Conservation (phyloP, 2,329 filamentous ascomycete species). For the Escovopsis sp. region DNA sequence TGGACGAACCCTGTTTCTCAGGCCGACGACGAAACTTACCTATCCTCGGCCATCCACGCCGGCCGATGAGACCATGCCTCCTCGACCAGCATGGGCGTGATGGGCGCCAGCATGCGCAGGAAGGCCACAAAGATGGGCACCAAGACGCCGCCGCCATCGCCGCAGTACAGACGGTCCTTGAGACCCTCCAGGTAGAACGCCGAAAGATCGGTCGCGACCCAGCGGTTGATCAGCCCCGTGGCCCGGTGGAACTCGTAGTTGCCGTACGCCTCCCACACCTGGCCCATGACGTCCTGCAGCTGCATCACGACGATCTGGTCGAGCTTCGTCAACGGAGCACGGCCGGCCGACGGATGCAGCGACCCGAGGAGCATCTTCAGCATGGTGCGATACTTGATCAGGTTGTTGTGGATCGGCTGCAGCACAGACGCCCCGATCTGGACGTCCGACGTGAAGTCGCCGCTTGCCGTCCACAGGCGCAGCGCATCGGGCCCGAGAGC, state of each 20-base stretch:
- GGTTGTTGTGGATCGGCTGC: slow-evolving; percentile 55
- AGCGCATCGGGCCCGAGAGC: slow-evolving; percentile 75
- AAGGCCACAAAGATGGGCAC: slow-evolving; percentile 57
- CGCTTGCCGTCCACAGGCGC: slow-evolving; percentile 80
- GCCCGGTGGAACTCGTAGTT: slow-evolving; percentile 75
- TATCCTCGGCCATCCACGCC: slow-evolving; percentile 39
- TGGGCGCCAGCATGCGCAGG: slow-evolving; percentile 63
- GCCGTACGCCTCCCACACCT: slow-evolving; percentile 50
- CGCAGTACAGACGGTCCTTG: slow-evolving; percentile 87
- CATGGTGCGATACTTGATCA: slow-evolving; percentile 80
- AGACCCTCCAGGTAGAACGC: slow-evolving; percentile 87
- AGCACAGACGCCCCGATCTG: slow-evolving; percentile 67
- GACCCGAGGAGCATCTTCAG: slow-evolving; percentile 83
- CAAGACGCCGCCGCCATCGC: slow-evolving; percentile 49
- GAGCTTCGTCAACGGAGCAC: slow-evolving; percentile 36
- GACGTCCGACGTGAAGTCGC: slow-evolving; percentile 83
- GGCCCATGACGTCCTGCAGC: slow-evolving; percentile 47
- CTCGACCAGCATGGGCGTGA: slow-evolving; percentile 72
- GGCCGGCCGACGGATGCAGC: slow-evolving; percentile 40
- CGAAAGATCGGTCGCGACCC: slow-evolving; percentile 71
- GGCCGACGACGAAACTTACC: slow-evolving; percentile 17
- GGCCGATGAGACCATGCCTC: slow-evolving; percentile 77
- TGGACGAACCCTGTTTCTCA: background rate
- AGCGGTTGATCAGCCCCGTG: slow-evolving; percentile 58
- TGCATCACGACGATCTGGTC: slow-evolving; percentile 70